A percentile compares a stretch with the other conserved stretches of the same genome.
These are phyloP conservation scores for Rhynchospora pubera DNA, from an alignment of 176 grass and related monocot species.

Conservation along the genomic window DNA sequence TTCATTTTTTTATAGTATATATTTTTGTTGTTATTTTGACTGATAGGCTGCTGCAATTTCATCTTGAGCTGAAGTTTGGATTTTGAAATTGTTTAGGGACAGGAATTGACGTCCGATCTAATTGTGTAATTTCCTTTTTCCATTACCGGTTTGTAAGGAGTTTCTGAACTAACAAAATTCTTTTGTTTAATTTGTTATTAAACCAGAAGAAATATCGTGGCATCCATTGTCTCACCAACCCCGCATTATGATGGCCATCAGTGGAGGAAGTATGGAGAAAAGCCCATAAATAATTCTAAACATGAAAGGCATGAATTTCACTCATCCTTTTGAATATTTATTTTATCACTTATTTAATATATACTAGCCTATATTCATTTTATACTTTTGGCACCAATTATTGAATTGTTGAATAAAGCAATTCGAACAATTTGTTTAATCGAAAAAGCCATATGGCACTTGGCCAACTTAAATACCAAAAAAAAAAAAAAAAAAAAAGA, in stretches of 20 bases:
- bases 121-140: background rate
- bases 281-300: constrained; percentile 31
- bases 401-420: too few relatives aligned
- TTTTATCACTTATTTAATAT: too few relatives aligned
- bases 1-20: background rate
- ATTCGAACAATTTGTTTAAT: too few relatives aligned
- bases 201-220: constrained; percentile 14
- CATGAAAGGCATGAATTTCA: constrained; percentile 40
- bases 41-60: background rate
- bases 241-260: constrained; percentile 43
- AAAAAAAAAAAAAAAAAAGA: too few relatives aligned
- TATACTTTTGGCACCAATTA: too few relatives aligned
- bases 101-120: background rate
- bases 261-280: constrained; percentile 73
- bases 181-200: constrained; percentile 1
- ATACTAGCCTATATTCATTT: too few relatives aligned
- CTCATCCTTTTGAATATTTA: too few relatives aligned
- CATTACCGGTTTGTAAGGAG: background rate
- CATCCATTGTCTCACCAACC: constrained; percentile 3
- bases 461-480: too few relatives aligned
- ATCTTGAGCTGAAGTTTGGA: background rate
- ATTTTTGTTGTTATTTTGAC: background rate
- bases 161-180: background rate
- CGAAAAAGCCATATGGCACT: too few relatives aligned
- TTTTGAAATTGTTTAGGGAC: background rate